Evolutionary conservation across 345 rosid species (phyloP).

Genomic region (Syzygium oleosum): DNA sequence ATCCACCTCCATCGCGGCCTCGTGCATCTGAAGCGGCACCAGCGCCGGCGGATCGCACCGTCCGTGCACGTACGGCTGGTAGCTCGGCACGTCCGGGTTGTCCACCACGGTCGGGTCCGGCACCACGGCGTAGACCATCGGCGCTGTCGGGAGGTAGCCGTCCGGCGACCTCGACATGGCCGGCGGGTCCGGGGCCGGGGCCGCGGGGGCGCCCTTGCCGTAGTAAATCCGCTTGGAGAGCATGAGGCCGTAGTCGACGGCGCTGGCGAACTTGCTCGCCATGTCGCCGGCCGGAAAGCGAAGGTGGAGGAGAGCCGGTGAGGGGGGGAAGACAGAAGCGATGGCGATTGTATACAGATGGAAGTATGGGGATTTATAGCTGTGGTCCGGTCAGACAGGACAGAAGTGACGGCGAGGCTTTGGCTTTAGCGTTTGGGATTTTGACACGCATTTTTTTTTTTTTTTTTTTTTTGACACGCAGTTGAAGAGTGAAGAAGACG

Average conservation of each 20-base stretch:
- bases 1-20: slow-evolving; percentile 47
- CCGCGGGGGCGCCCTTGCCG: slow-evolving; percentile 54
- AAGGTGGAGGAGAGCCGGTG: background rate
- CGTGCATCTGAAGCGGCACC: slow-evolving; percentile 80
- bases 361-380: background rate
- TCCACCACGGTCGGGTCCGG: slow-evolving; percentile 67
- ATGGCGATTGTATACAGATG: background rate
- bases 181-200: slow-evolving; percentile 22
- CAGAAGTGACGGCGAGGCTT: background rate
- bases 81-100: slow-evolving; percentile 88
- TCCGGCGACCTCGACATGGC: slow-evolving; percentile 33
- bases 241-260: slow-evolving; percentile 61
- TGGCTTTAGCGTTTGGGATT: background rate
- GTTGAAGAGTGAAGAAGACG: background rate
- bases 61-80: slow-evolving; percentile 95
- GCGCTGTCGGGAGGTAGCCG: slow-evolving; percentile 51
- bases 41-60: slow-evolving; percentile 88
- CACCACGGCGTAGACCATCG: slow-evolving; percentile 67
- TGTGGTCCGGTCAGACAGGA: background rate
- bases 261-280: slow-evolving; percentile 48
- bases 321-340: background rate
- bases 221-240: slow-evolving; percentile 63
- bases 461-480: background rate
- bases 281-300: slow-evolving; percentile 5
- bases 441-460: background rate